Percentiles rank a stretch among this genome's conserved stretches.
Evolutionary conservation across 257 asterid genomes (phyloP).

Genomic region (Catharanthus roseus): DNA sequence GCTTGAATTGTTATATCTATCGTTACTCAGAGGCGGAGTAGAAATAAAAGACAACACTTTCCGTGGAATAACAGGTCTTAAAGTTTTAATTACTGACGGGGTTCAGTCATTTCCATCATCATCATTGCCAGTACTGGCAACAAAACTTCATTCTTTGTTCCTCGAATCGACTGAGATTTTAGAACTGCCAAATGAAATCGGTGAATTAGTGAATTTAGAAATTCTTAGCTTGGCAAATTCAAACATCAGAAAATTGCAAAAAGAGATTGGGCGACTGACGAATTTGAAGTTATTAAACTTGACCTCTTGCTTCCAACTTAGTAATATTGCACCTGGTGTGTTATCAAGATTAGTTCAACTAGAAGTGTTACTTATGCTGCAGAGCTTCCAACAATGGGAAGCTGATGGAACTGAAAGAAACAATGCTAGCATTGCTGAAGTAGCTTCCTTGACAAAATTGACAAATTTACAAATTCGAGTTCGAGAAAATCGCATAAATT

Average conservation of each 20-base stretch:
- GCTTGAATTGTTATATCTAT: constrained; percentile 1
- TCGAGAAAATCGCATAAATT: neutral
- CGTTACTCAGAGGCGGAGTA: neutral
- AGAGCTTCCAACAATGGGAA: neutral
- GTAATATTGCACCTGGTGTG: constrained; percentile 4
- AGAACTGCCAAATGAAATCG: constrained; percentile 4
- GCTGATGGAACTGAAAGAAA: too few species aligned
- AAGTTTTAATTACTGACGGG: neutral
- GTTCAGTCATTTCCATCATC: neutral
- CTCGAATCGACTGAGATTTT: neutral
- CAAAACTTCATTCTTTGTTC: constrained; percentile 12
- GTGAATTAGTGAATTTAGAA: constrained; percentile 11
- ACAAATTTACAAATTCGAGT: neutral
- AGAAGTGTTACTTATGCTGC: constrained; percentile 7
- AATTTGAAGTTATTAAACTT: constrained; percentile 17
- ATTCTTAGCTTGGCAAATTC: constrained; percentile 14
- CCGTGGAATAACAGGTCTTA: constrained; percentile 1
- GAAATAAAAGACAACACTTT: neutral
- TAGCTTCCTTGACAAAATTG: constrained; percentile 2
- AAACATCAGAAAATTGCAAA: neutral
- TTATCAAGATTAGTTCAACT: constrained; percentile 11
- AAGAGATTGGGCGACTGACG: constrained; percentile 10
- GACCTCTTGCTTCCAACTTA: neutral
- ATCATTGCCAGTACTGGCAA: neutral
- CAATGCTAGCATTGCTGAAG: constrained; percentile 8